Evolutionary conservation across 2,329 filamentous ascomycete genomes (phyloP).

Genomic region (Acrocalymma vagum): DNA sequence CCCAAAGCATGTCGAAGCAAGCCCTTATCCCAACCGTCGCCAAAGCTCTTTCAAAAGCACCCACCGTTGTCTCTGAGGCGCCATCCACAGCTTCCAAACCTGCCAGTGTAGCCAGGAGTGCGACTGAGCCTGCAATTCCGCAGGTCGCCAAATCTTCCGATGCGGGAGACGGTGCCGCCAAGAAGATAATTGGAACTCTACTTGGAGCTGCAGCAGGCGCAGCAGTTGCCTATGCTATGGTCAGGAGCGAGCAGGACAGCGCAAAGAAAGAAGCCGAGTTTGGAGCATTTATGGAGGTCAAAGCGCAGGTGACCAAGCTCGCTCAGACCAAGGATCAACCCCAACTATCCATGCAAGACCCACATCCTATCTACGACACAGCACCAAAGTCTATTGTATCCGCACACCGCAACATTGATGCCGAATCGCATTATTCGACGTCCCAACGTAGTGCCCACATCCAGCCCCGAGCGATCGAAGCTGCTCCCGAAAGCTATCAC

Average conservation of each 20-base stretch:
- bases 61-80: constrained; percentile 31
- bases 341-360: constrained; percentile 39
- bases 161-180: constrained; percentile 60
- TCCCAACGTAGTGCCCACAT: constrained; percentile 28
- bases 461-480: constrained; percentile 51
- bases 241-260: constrained; percentile 65
- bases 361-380: constrained; percentile 40
- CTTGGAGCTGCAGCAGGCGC: constrained; percentile 82
- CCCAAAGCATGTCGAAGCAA: constrained; percentile 27
- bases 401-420: constrained; percentile 48
- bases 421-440: constrained; percentile 43
- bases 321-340: constrained; percentile 37
- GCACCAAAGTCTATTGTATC: constrained; percentile 29
- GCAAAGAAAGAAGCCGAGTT: constrained; percentile 54
- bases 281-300: constrained; percentile 43
- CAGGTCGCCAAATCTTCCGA: constrained; percentile 35
- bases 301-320: constrained; percentile 34
- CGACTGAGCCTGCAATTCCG: constrained; percentile 41
- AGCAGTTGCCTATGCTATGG: constrained; percentile 78
- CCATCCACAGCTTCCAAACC: constrained; percentile 26
- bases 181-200: constrained; percentile 76
- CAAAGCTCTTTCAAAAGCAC: constrained; percentile 27
- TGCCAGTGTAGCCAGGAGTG: constrained; percentile 36
- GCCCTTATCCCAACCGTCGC: constrained; percentile 28
- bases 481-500: constrained; percentile 45